Evolutionary conservation across 306 rosid genomes (phyloP).

Genomic region (Canavalia ensiformis): DNA sequence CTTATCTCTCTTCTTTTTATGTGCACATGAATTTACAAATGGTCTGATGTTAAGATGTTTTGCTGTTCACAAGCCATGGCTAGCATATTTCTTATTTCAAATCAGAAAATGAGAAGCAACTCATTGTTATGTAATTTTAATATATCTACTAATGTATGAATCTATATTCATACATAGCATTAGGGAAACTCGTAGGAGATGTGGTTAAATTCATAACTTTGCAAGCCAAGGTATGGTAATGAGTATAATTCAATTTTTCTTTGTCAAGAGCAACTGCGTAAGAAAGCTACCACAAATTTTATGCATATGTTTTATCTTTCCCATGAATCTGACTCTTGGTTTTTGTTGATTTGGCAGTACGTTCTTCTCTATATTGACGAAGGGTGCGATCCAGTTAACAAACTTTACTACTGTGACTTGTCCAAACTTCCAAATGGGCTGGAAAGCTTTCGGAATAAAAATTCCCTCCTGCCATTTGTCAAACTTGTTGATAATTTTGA

Average conservation of each 20-base stretch:
- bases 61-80: no score
- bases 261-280: conserved; percentile 28
- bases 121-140: conserved; percentile 1
- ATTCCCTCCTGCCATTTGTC: conserved; percentile 72
- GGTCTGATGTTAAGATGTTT: neutral
- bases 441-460: conserved; percentile 69
- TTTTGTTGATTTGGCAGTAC: conserved; percentile 68
- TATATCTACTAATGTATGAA: conserved; percentile 10
- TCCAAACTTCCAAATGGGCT: conserved; percentile 72
- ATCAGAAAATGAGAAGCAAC: neutral
- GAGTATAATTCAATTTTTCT: conserved; percentile 34
- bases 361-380: conserved; percentile 65
- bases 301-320: conserved; percentile 26
- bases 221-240: conserved; percentile 19
- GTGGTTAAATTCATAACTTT: conserved; percentile 36
- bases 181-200: conserved; percentile 12
- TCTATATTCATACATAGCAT: conserved; percentile 17
- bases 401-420: conserved; percentile 85
- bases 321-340: conserved; percentile 26
- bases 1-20: conserved; percentile 24
- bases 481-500: conserved; percentile 83
- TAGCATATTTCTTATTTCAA: neutral
- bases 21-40: conserved; percentile 35
- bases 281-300: conserved; percentile 12
- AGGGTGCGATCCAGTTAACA: conserved; percentile 96